Evolutionary conservation across 805 yeast genomes (phyloP).

Genomic region (Kazachstania viticola): DNA sequence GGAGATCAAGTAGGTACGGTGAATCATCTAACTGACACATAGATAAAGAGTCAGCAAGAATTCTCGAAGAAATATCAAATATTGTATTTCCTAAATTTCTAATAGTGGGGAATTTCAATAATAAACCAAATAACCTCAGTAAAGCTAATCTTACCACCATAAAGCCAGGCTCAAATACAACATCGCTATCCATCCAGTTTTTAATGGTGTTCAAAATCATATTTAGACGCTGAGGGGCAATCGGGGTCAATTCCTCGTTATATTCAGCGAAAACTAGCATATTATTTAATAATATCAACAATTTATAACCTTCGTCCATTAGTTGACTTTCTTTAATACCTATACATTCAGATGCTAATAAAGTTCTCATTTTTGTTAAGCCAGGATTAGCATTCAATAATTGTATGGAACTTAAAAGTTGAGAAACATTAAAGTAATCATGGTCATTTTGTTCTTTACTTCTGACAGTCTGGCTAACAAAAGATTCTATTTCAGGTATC

Average conservation of each 20-base stretch:
- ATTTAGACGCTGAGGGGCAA: constrained; percentile 53
- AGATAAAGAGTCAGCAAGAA: constrained; percentile 26
- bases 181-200: constrained; percentile 51
- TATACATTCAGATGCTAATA: constrained; percentile 51
- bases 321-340: constrained; percentile 39
- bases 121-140: constrained; percentile 31
- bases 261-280: constrained; percentile 18
- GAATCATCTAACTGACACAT: constrained; percentile 28
- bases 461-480: constrained; percentile 26
- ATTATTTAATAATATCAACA: constrained; percentile 37
- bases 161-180: constrained; percentile 48
- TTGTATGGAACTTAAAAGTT: constrained; percentile 25
- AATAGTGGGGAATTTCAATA: constrained; percentile 24
- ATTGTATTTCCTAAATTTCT: constrained; percentile 30
- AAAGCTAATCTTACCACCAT: constrained; percentile 39
- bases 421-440: constrained; percentile 22
- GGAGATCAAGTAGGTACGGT: constrained; percentile 30
- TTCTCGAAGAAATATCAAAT: constrained; percentile 34
- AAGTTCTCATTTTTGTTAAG: constrained; percentile 45
- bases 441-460: constrained; percentile 24
- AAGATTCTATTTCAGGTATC: constrained; percentile 21
- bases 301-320: constrained; percentile 32
- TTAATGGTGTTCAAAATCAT: constrained; percentile 46
- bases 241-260: constrained; percentile 28
- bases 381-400: constrained; percentile 27